These are phyloP conservation scores for Triticum dicoccoides DNA, from an alignment of 176 grass and related monocot genomes.

Conservation along the genomic window DNA sequence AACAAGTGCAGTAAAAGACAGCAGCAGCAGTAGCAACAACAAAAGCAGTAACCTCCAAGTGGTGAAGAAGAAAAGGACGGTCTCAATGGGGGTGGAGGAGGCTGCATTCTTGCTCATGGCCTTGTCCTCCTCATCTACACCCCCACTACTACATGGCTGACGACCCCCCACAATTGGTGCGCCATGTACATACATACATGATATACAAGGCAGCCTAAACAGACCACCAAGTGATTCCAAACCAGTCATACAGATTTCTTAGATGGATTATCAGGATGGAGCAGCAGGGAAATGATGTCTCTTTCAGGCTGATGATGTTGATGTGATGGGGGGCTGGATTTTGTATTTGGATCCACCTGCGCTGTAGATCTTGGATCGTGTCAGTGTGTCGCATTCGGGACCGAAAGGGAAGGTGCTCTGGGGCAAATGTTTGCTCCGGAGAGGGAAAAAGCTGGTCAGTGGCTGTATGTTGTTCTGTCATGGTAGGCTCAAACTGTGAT, in stretches of 20 bases:
- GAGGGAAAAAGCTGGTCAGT: constrained; percentile 18
- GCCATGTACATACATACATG: constrained; percentile 26
- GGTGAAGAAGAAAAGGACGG: constrained; percentile 71
- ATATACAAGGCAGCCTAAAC: constrained; percentile 14
- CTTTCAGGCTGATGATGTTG: constrained; percentile 26
- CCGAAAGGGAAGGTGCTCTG: background rate
- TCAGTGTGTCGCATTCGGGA: background rate
- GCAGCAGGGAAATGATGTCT: background rate
- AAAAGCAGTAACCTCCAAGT: constrained; percentile 35
- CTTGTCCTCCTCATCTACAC: constrained; percentile 66
- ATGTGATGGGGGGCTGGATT: constrained; percentile 30
- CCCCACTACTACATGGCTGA: constrained; percentile 51
- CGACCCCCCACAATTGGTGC: constrained; percentile 3
- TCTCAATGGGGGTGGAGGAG: constrained; percentile 68
- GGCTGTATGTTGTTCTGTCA: constrained; percentile 10
- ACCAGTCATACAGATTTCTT: constrained; percentile 28
- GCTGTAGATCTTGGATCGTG: constrained; percentile 7
- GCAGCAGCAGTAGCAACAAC: background rate
- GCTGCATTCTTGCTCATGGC: constrained; percentile 89
- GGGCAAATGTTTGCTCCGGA: constrained; percentile 1
- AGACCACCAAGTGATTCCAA: constrained; percentile 35
- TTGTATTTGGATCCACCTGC: constrained; percentile 30
- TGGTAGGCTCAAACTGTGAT: constrained; percentile 29
- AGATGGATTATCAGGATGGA: constrained; percentile 38
- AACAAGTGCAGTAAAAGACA: constrained; percentile 22